Evolutionary conservation across 768 basidiomycete species (phyloP).

Genomic region (Ramaria sp.): DNA sequence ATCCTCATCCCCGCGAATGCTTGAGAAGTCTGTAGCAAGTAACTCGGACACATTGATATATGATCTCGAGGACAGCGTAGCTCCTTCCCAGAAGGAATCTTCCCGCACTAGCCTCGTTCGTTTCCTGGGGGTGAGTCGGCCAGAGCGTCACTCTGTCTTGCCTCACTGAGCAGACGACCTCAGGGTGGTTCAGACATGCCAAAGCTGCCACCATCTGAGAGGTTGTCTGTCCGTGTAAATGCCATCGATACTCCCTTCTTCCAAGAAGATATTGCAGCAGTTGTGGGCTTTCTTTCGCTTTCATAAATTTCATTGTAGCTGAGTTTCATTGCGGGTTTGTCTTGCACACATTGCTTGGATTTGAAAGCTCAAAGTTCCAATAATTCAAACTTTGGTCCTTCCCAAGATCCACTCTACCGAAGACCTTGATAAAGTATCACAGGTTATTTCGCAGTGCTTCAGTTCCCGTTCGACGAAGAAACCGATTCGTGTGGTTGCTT

Average conservation of each 20-base stretch:
- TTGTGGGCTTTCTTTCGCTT: constrained; percentile 30
- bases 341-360: not conserved
- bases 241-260: constrained; percentile 58
- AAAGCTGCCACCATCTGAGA: constrained; percentile 32
- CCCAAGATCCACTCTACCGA: constrained; percentile 70
- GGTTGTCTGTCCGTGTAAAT: constrained; percentile 67
- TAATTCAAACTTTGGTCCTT: constrained; percentile 60
- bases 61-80: constrained; percentile 82
- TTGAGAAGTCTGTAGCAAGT: constrained; percentile 59
- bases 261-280: constrained; percentile 46
- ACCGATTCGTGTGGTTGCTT: constrained; percentile 56
- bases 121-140: constrained; percentile 43
- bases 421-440: constrained; percentile 56
- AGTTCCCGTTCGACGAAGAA: constrained; percentile 6
- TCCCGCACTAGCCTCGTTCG: constrained; percentile 44
- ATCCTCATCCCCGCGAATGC: constrained; percentile 68
- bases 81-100: constrained; percentile 42
- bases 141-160: not conserved
- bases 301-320: not conserved
- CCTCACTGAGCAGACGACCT: not conserved
- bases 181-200: not conserved
- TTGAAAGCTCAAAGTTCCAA: constrained; percentile 31
- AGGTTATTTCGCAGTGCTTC: constrained; percentile 23
- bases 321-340: not conserved
- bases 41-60: constrained; percentile 72